Evolutionary conservation across 2,329 filamentous ascomycete genomes (phyloP).

Genomic region (Talaromyces sp.): DNA sequence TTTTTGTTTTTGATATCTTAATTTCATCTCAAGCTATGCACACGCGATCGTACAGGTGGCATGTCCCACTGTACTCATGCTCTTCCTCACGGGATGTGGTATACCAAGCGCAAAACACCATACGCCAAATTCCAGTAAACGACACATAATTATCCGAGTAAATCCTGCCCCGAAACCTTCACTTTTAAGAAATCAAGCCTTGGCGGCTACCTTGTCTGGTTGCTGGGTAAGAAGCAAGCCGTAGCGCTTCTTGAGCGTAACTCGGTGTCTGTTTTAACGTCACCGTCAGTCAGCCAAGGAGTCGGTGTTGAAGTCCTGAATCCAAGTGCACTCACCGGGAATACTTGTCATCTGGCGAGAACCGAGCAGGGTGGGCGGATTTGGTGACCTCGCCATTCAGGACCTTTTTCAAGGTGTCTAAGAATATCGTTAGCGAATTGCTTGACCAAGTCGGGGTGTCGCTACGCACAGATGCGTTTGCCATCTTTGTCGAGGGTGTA

Average conservation of each 20-base stretch:
- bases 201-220: conserved; percentile 26
- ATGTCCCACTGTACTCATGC: neutral
- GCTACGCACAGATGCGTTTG: conserved; percentile 62
- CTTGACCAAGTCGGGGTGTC: conserved; percentile 30
- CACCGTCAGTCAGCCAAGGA: neutral
- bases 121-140: conserved; percentile 26
- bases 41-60: neutral
- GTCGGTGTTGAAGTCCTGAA: neutral
- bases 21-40: neutral
- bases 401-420: conserved; percentile 80
- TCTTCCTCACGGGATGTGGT: neutral
- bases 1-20: neutral
- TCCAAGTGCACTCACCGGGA: conserved; percentile 52
- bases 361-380: conserved; percentile 90
- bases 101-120: conserved; percentile 26
- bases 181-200: conserved; percentile 21
- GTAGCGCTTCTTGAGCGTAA: conserved; percentile 92
- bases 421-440: neutral
- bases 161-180: neutral
- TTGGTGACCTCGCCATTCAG: conserved; percentile 78
- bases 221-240: conserved; percentile 81
- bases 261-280: conserved; percentile 62
- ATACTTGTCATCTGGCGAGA: conserved; percentile 98
- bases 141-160: conserved; percentile 3
- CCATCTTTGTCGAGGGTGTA: conserved; percentile 78